These are phyloP conservation scores for Melaleuca alternifolia DNA, from an alignment of 345 rosid species.

Conservation along the genomic window DNA sequence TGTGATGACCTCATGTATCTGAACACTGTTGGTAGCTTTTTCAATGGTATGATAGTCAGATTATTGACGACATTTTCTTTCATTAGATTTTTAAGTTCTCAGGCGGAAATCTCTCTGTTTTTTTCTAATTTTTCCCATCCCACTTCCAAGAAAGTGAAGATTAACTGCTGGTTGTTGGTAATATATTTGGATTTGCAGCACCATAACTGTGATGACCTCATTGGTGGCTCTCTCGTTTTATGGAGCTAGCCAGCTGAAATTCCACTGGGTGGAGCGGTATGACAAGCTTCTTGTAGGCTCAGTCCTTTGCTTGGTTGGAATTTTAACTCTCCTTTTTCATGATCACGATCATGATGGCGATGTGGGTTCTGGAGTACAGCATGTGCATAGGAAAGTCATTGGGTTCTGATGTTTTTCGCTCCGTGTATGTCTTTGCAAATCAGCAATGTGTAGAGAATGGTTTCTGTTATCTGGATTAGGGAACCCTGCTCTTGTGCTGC, in stretches of 20 bases:
- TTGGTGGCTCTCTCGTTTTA: constrained; percentile 94
- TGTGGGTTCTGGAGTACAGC: constrained; percentile 19
- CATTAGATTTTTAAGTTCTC: neutral
- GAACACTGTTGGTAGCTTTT: too few species aligned
- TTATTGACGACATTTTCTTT: too few species aligned
- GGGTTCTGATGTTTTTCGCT: constrained; percentile 12
- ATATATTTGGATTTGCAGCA: constrained; percentile 40
- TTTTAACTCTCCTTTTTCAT: constrained; percentile 82
- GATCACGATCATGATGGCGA: constrained; percentile 51
- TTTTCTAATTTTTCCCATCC: neutral
- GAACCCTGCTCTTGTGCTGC: neutral
- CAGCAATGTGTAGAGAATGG: neutral
- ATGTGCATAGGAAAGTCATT: constrained; percentile 62
- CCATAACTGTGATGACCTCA: constrained; percentile 90
- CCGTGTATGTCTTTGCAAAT: neutral
- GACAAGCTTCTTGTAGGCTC: constrained; percentile 98
- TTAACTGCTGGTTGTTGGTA: neutral
- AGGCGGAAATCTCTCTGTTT: neutral
- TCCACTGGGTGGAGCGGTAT: constrained; percentile 93
- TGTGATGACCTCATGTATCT: too few species aligned
- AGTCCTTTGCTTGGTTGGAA: constrained; percentile 86
- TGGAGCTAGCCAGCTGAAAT: constrained; percentile 95
- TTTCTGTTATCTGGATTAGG: neutral
- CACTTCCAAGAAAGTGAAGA: neutral
- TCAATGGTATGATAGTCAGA: too few species aligned